Percentiles rank a stretch among this genome's conserved stretches.
Conservation (phyloP, 2,329 filamentous ascomycete genomes). For the Fusarium sp. region DNA sequence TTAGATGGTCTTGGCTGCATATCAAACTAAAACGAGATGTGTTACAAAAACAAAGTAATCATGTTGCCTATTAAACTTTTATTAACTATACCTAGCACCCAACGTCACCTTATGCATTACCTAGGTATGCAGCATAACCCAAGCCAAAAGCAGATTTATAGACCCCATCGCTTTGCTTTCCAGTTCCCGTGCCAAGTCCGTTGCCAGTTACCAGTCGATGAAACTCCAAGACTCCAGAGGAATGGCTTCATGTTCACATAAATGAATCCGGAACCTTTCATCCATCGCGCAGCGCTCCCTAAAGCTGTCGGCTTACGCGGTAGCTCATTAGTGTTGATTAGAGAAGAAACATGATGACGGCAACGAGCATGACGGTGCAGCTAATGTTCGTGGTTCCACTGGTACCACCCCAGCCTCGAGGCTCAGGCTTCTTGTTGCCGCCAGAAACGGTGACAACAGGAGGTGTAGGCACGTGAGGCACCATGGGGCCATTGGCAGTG, state of each 20-base stretch:
- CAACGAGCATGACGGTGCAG: slow-evolving; percentile 52
- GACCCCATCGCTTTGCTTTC: slow-evolving; percentile 36
- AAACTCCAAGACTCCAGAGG: slow-evolving; percentile 32
- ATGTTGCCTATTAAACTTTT: slow-evolving; percentile 30
- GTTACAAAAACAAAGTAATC: neutral
- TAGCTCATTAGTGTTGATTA: slow-evolving; percentile 35
- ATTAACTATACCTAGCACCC: slow-evolving; percentile 35
- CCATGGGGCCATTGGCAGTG: slow-evolving; percentile 43
- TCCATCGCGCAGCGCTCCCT: neutral
- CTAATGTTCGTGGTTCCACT: slow-evolving; percentile 50
- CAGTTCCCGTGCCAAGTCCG: slow-evolving; percentile 41
- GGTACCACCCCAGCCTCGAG: slow-evolving; percentile 44
- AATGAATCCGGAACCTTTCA: neutral
- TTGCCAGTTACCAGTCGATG: slow-evolving; percentile 19
- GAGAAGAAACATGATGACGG: slow-evolving; percentile 49
- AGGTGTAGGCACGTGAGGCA: slow-evolving; percentile 42
- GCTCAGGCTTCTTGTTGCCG: slow-evolving; percentile 49
- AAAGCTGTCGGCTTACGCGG: neutral
- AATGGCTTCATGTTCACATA: slow-evolving; percentile 14
- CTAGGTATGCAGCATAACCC: slow-evolving; percentile 39
- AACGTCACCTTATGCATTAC: slow-evolving; percentile 40
- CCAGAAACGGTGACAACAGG: slow-evolving; percentile 49
- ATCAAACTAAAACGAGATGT: neutral
- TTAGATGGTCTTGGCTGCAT: neutral
- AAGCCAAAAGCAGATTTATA: slow-evolving; percentile 40